Evolutionary conservation across 176 grass and related monocot genomes (phyloP).

Genomic region (Bolboschoenus planiculmis): DNA sequence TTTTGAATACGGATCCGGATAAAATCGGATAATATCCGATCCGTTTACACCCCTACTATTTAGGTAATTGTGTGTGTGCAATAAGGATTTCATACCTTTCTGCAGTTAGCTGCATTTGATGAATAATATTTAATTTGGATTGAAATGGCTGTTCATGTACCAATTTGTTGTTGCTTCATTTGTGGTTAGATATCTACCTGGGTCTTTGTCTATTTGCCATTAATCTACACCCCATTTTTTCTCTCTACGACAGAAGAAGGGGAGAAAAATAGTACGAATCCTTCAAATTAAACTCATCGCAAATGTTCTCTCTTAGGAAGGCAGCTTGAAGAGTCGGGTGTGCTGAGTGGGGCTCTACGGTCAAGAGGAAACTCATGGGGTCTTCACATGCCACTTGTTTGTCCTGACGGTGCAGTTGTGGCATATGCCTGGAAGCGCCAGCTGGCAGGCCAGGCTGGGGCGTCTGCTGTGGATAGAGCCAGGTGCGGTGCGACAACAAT

Average conservation of each 20-base stretch:
- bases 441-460: conserved; percentile 95
- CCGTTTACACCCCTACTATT: no score
- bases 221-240: not conserved
- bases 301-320: conserved; percentile 46
- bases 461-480: conserved; percentile 97
- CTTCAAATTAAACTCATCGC: not conserved
- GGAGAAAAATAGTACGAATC: not conserved
- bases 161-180: not conserved
- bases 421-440: conserved; percentile 99
- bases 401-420: conserved; percentile 96
- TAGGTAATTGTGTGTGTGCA: no score
- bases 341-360: conserved; percentile 73
- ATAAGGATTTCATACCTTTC: not conserved
- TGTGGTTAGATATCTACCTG: not conserved
- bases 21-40: no score
- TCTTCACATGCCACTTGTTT: conserved; percentile 99
- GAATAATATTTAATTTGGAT: not conserved
- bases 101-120: not conserved
- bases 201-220: not conserved
- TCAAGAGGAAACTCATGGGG: conserved; percentile 93
- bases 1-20: no score
- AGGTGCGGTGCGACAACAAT: conserved; percentile 39
- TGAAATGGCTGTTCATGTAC: not conserved
- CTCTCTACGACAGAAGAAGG: not conserved
- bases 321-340: conserved; percentile 87